Base-by-base conservation (phyloP, 2,329 filamentous ascomycete genomes). In the Beauveria bassiana region DNA sequence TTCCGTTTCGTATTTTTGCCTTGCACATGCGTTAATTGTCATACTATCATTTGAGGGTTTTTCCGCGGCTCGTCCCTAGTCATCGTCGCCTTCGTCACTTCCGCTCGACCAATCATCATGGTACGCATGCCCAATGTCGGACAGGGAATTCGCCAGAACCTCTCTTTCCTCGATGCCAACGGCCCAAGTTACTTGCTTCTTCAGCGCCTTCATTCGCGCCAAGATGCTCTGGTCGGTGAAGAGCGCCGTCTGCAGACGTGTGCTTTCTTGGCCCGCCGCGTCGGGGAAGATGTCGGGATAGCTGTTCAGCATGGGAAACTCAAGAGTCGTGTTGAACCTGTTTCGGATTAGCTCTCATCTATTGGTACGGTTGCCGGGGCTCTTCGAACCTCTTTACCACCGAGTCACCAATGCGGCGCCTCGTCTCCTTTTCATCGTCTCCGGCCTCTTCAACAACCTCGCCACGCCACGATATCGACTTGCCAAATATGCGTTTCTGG, bases 61-160 rank as follows among this genome's bases (percentile, higher is more conserved):
- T 31, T 34, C 28, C 2, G 8, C 18, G 14, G 7, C 18, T 46
- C 54, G 5, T 45, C 14, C 46, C 58, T 60, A 61, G 16, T 61
- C 59, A 62, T 91, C 86, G 22, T 85, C 87, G 14, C 40, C 61
- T 9, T 86, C 81, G 67, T 90, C 89, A 62, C 85, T 88, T 26
- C 86, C 91, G 68, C 88, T 91, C 14, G 86, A 86, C 90, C 91
- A 96, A 1, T 91, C 91, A 64, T 95, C 90, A 67, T 91, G 86
- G 72, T 97, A 98, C 63, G 90, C 90, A 69, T 96, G 93, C 1
- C 89, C 88, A 68, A 98, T 86, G 63, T 90, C 88, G 26, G 89
- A 86, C 45, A 99, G 78, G 14, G 89, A 86, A 70, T 96, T 95
- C 51, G 86, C 84, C n/a, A 98, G 78, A 2, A 80, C 79, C 74